Evolutionary conservation across 768 basidiomycete genomes (phyloP).

Genomic region (Paxillus ammoniavirescens): DNA sequence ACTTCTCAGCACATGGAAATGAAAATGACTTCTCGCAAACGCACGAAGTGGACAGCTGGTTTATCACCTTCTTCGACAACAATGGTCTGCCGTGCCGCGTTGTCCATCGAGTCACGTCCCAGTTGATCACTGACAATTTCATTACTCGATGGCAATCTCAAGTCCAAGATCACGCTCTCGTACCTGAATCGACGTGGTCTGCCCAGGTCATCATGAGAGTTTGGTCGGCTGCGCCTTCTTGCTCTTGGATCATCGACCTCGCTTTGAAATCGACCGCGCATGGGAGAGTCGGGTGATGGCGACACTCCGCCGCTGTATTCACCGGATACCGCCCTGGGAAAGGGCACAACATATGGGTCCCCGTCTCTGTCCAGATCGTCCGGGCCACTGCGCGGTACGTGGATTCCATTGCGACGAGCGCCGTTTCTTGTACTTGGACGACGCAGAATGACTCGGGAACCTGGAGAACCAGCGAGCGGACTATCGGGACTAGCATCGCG

Average conservation of each 20-base stretch:
- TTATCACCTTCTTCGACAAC: slow-evolving; percentile 82
- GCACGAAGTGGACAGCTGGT: slow-evolving; percentile 76
- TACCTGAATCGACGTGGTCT: slow-evolving; percentile 59
- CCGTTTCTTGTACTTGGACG: slow-evolving; percentile 55
- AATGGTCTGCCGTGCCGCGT: slow-evolving; percentile 62
- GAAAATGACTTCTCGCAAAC: slow-evolving; percentile 30
- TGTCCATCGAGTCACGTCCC: slow-evolving; percentile 60
- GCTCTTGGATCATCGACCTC: slow-evolving; percentile 60
- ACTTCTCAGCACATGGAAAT: slow-evolving; percentile 9
- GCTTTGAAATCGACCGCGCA: slow-evolving; percentile 64
- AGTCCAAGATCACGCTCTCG: slow-evolving; percentile 68
- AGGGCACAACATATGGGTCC: slow-evolving; percentile 52
- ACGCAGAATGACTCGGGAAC: slow-evolving; percentile 49
- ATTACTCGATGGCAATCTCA: slow-evolving; percentile 45
- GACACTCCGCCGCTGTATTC: slow-evolving; percentile 40
- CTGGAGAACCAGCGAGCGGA: slow-evolving; percentile 31
- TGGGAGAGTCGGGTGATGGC: slow-evolving; percentile 38
- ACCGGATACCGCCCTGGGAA: slow-evolving; percentile 59
- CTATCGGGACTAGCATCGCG: slow-evolving; percentile 63
- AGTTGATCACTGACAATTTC: slow-evolving; percentile 67
- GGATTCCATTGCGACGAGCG: slow-evolving; percentile 47
- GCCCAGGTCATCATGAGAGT: slow-evolving; percentile 67
- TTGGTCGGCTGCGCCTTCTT: slow-evolving; percentile 56
- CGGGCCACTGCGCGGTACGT: slow-evolving; percentile 39
- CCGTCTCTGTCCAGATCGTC: slow-evolving; percentile 36